A percentile compares a stretch with the other conserved stretches of the same genome.
Conservation (phyloP, 441 rosid genomes). For the Eruca vesicaria region DNA sequence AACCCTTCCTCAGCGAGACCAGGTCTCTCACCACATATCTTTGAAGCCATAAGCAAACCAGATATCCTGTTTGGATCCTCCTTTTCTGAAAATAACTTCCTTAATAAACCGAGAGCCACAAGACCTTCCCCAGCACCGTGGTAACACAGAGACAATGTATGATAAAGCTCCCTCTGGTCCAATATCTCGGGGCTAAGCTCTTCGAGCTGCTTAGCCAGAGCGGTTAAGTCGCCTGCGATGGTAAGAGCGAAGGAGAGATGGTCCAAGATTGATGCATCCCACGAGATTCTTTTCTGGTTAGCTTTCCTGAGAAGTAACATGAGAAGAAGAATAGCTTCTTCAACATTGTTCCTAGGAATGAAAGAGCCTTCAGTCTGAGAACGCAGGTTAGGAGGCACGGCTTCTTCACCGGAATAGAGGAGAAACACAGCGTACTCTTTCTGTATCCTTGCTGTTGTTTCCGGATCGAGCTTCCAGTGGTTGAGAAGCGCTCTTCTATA, state of each 20-base stretch:
- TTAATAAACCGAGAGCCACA: slow-evolving; percentile 66
- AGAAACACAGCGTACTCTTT: slow-evolving; percentile 77
- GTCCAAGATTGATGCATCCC: slow-evolving; percentile 82
- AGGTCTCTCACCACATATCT: slow-evolving; percentile 54
- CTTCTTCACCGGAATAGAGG: slow-evolving; percentile 79
- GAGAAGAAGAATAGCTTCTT: slow-evolving; percentile 78
- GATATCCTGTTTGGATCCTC: slow-evolving; percentile 57
- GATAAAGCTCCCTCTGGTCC: slow-evolving; percentile 55
- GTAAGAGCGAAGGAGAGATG: slow-evolving; percentile 79
- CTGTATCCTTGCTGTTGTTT: slow-evolving; percentile 69
- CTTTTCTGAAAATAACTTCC: slow-evolving; percentile 51
- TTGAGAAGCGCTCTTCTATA: slow-evolving; percentile 72
- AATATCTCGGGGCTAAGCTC: slow-evolving; percentile 63
- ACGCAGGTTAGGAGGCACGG: slow-evolving; percentile 73
- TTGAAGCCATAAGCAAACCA: slow-evolving; percentile 71
- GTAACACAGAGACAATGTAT: slow-evolving; percentile 65
- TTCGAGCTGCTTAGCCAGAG: slow-evolving; percentile 65
- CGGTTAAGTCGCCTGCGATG: slow-evolving; percentile 54
- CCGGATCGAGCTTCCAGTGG: slow-evolving; percentile 72
- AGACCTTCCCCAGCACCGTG: slow-evolving; percentile 65
- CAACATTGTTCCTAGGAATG: slow-evolving; percentile 74
- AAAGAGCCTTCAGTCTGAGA: slow-evolving; percentile 77
- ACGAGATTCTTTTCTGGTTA: slow-evolving; percentile 53
- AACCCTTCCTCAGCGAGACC: slow-evolving; percentile 65
- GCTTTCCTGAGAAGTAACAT: slow-evolving; percentile 71